phyloP scores from a whole-genome alignment of 768 basidiomycete species.

The Boletus reticuloceps region DNA sequence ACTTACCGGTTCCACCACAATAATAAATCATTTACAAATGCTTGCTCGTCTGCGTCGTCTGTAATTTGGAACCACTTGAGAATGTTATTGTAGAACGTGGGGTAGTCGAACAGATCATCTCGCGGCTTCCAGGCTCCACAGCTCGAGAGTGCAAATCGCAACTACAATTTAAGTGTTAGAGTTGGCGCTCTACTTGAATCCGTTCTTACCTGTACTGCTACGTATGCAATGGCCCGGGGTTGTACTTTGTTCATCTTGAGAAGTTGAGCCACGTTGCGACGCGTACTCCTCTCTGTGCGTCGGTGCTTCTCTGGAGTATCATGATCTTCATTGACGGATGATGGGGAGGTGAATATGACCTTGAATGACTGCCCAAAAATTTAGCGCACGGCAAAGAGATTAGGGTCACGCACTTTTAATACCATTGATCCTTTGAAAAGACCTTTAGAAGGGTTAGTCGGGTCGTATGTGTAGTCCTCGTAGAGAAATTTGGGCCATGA shows the following conservation, averaged over 20 bases:
- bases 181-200: not conserved
- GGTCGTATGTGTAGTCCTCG: not conserved
- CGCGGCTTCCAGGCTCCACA: not conserved
- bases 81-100: not conserved
- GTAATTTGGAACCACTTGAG: not conserved
- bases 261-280: not conserved
- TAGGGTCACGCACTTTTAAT: not conserved
- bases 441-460: not conserved
- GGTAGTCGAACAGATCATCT: not conserved
- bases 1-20: too few relatives aligned
- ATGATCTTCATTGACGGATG: not conserved
- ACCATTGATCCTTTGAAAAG: not conserved
- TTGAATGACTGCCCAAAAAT: not conserved
- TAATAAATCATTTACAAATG: too few relatives aligned
- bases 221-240: not conserved
- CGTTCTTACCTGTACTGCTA: not conserved
- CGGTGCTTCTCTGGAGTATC: not conserved
- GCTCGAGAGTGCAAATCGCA: not conserved
- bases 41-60: too few relatives aligned
- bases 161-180: not conserved
- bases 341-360: not conserved
- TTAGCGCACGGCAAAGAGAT: not conserved
- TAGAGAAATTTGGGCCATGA: not conserved
- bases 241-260: not conserved
- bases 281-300: not conserved